A percentile compares a stretch with the other conserved stretches of the same genome.
Conservation (phyloP, 139 green algal species). For the Ostreobium quekettii region DNA sequence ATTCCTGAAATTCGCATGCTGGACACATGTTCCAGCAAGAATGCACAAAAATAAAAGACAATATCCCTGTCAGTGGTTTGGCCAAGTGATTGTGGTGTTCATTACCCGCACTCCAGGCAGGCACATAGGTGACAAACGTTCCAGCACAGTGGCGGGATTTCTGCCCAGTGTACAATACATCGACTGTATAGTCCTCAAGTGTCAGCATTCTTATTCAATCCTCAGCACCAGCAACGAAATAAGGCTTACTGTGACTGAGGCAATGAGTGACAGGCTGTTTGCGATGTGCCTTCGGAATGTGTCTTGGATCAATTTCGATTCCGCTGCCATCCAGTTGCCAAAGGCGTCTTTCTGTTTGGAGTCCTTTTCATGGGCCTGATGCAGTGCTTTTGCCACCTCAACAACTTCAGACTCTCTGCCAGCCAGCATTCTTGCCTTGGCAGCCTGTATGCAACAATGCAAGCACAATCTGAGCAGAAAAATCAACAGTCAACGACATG, state of each 20-base stretch:
- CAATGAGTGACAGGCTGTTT: slow-evolving; percentile 12
- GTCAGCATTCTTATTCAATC: too few species aligned
- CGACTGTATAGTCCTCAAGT: too few species aligned
- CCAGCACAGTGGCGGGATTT: too few species aligned
- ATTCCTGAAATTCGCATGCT: too few species aligned
- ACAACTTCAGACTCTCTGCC: slow-evolving; percentile 22
- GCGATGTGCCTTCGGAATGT: slow-evolving; percentile 7
- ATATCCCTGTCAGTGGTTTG: too few species aligned
- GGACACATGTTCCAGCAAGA: too few species aligned
- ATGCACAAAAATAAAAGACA: too few species aligned
- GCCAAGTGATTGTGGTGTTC: too few species aligned
- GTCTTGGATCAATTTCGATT: slow-evolving; percentile 15
- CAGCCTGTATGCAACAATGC: not conserved
- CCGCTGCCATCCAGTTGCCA: slow-evolving; percentile 17
- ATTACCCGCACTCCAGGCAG: too few species aligned
- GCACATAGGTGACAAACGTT: too few species aligned
- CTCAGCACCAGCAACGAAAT: too few species aligned
- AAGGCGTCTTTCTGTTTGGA: slow-evolving; percentile 10
- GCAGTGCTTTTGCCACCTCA: not conserved
- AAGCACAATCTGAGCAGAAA: not conserved
- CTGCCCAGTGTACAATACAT: too few species aligned
- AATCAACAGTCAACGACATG: not conserved
- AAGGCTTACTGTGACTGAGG: slow-evolving; percentile 12
- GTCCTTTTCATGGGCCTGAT: slow-evolving; percentile 12
- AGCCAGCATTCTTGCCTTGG: slow-evolving; percentile 22